These are phyloP conservation scores for Camelina sativa DNA, from an alignment of 345 rosid species.

Conservation along the genomic window DNA sequence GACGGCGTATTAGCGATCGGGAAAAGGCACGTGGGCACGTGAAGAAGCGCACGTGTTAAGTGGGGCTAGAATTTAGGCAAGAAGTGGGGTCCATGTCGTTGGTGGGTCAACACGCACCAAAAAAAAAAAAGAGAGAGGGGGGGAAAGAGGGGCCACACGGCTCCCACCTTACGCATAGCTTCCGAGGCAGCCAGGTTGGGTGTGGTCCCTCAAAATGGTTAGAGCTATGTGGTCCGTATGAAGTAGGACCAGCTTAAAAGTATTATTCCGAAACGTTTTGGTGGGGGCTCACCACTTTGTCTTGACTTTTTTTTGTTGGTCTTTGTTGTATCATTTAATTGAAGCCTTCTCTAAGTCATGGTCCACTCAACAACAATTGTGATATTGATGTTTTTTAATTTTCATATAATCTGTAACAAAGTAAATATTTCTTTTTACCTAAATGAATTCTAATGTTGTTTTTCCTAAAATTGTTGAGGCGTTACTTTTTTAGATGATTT, in stretches of 20 bases:
- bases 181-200: conserved; percentile 54
- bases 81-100: background rate
- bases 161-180: conserved; percentile 49
- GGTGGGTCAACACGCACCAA: conserved; percentile 61
- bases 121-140: conserved; percentile 1
- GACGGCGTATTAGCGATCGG: conserved; percentile 16
- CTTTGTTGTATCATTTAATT: conserved; percentile 23
- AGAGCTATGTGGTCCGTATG: conserved; percentile 53
- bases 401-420: background rate
- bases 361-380: conserved; percentile 38
- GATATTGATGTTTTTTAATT: conserved; percentile 15
- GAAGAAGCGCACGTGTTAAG: conserved; percentile 66
- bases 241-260: conserved; percentile 32
- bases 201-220: conserved; percentile 51
- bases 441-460: background rate
- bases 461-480: background rate
- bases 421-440: too few relatives aligned
- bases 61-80: conserved; percentile 52
- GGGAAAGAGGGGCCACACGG: conserved; percentile 40
- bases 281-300: conserved; percentile 37
- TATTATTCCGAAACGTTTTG: conserved; percentile 30
- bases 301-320: conserved; percentile 17
- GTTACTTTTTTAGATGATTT: conserved; percentile 11
- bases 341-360: conserved; percentile 27
- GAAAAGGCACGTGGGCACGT: conserved; percentile 63